phyloP scores from a whole-genome alignment of 164 flowering plant species.

The Dillenia suffruticosa region DNA sequence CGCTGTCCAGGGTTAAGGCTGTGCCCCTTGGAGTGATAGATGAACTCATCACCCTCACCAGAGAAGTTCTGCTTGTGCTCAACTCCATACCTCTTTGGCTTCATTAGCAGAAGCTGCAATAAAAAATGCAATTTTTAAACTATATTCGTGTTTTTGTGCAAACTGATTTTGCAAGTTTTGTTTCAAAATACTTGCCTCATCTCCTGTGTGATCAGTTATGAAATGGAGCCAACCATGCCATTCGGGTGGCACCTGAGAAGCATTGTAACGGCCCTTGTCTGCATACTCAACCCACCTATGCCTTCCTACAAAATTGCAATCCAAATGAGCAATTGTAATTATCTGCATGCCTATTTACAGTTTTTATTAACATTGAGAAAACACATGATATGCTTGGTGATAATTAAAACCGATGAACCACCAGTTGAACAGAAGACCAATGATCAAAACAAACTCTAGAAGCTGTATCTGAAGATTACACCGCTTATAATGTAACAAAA shows the following conservation, averaged over 20 bases:
- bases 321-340: neutral
- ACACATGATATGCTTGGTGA: too few relatives aligned
- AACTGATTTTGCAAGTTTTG: neutral
- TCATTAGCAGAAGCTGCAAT: constrained; percentile 75
- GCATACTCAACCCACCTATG: constrained; percentile 99
- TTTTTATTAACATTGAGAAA: too few relatives aligned
- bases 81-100: constrained; percentile 79
- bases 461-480: too few relatives aligned
- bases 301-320: constrained; percentile 50
- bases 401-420: too few relatives aligned
- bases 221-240: constrained; percentile 99
- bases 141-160: neutral
- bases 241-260: constrained; percentile 97
- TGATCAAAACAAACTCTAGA: too few relatives aligned
- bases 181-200: constrained; percentile 51
- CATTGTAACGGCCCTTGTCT: constrained; percentile 79
- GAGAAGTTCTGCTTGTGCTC: constrained; percentile 89
- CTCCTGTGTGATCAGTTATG: constrained; percentile 95
- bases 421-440: too few relatives aligned
- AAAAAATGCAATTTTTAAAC: constrained; percentile 6
- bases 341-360: too few relatives aligned
- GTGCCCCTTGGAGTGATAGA: constrained; percentile 97
- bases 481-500: too few relatives aligned
- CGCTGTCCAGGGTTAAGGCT: constrained; percentile 89
- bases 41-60: constrained; percentile 86